Evolutionary conservation across 148 eudicot genomes (phyloP).

Genomic region (Pouteria glomerata): DNA sequence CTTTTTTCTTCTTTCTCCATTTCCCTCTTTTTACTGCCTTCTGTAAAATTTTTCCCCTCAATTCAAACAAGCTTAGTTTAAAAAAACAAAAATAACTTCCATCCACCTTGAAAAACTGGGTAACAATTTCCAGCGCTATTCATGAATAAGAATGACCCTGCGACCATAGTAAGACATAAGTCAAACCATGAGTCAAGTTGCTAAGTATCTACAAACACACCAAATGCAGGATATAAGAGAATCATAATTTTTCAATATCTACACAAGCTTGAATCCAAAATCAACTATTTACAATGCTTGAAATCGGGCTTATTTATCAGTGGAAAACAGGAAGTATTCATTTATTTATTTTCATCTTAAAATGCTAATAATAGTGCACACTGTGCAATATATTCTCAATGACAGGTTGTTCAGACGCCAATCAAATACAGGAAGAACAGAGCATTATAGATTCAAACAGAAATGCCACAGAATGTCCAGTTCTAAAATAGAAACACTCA

Average conservation of each 20-base stretch:
- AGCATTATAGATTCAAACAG: background rate
- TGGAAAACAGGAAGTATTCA: background rate
- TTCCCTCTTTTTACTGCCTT: background rate
- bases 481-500: background rate
- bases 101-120: slow-evolving; percentile 42
- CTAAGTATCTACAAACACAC: background rate
- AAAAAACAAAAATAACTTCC: slow-evolving; percentile 15
- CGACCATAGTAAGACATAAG: slow-evolving; percentile 59
- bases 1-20: background rate
- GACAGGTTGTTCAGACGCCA: background rate
- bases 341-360: background rate
- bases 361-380: background rate
- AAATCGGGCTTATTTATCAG: background rate
- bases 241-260: background rate
- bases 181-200: slow-evolving; percentile 36
- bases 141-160: slow-evolving; percentile 59
- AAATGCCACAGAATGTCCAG: background rate
- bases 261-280: background rate
- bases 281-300: background rate
- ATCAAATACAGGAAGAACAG: background rate
- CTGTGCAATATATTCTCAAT: background rate
- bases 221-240: background rate
- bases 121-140: slow-evolving; percentile 40
- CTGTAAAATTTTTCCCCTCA: background rate
- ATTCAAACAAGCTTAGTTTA: background rate